Evolutionary conservation across 352 stramenopile species (phyloP).

Genomic region (Elongisporangium undulatum): DNA sequence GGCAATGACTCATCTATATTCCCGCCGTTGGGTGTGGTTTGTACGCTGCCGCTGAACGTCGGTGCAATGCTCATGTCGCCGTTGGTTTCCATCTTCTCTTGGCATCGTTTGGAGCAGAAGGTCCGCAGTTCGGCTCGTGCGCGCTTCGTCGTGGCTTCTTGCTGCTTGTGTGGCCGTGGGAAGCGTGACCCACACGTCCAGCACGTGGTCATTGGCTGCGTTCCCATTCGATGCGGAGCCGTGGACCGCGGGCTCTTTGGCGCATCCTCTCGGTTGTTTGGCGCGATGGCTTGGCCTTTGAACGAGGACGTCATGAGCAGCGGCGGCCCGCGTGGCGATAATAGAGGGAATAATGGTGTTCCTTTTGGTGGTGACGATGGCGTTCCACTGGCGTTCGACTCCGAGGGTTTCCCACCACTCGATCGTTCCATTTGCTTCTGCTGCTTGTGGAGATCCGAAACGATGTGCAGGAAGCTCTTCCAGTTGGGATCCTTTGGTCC

Average conservation of each 20-base stretch:
- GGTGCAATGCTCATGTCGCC: slow-evolving; percentile 36
- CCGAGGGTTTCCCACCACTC: neutral
- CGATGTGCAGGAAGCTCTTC: slow-evolving; percentile 40
- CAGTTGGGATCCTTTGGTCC: slow-evolving; percentile 31
- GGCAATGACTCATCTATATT: neutral
- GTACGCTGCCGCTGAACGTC: slow-evolving; percentile 21
- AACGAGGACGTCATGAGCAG: slow-evolving; percentile 5
- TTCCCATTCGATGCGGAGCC: neutral
- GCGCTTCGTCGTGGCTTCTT: slow-evolving; percentile 7
- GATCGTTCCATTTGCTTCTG: slow-evolving; percentile 29
- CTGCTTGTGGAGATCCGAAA: slow-evolving; percentile 36
- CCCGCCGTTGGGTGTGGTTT: slow-evolving; percentile 11
- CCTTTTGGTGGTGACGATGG: slow-evolving; percentile 4
- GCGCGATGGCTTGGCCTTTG: neutral
- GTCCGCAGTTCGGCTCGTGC: slow-evolving; percentile 10
- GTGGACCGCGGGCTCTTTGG: neutral
- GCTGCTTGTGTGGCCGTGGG: slow-evolving; percentile 19
- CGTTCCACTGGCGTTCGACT: neutral
- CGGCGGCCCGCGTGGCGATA: slow-evolving; percentile 17
- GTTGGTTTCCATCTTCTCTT: slow-evolving; percentile 24
- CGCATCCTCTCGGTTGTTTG: neutral
- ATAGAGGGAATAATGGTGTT: slow-evolving; percentile 16
- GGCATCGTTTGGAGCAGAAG: slow-evolving; percentile 37
- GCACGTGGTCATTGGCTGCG: slow-evolving; percentile 37
- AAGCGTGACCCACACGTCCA: slow-evolving; percentile 66